These are phyloP conservation scores for Vaccinium darrowii DNA, from an alignment of 148 eudicot genomes.

Conservation along the genomic window DNA sequence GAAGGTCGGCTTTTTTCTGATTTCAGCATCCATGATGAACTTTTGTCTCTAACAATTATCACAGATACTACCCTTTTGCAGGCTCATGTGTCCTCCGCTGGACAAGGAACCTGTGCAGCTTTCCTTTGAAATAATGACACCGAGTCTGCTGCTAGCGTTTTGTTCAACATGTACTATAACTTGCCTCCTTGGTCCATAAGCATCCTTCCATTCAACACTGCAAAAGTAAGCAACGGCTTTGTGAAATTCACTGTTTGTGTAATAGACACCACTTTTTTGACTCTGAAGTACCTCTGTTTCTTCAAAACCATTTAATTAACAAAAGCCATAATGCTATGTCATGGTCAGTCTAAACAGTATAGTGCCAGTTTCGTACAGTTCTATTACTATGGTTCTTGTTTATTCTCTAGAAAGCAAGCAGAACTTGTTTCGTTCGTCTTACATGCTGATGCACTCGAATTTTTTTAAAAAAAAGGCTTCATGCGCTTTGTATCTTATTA, in stretches of 20 bases:
- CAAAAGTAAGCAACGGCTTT: slow-evolving; percentile 39
- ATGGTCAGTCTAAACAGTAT: background rate
- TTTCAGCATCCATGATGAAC: background rate
- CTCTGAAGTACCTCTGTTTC: background rate
- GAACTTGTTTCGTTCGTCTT: background rate
- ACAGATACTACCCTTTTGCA: slow-evolving; percentile 23
- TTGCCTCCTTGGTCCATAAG: slow-evolving; percentile 94
- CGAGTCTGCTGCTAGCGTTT: slow-evolving; percentile 50
- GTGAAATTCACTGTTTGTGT: background rate
- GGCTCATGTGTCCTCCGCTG: slow-evolving; percentile 67
- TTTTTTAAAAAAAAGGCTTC: too few species aligned
- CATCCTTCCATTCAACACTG: slow-evolving; percentile 78
- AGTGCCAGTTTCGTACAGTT: background rate
- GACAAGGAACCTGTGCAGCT: slow-evolving; percentile 70
- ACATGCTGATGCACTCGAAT: too few species aligned
- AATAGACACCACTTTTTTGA: background rate
- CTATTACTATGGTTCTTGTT: background rate
- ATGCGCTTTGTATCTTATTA: too few species aligned
- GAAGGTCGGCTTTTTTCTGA: slow-evolving; percentile 38
- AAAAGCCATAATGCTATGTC: background rate
- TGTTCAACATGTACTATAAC: slow-evolving; percentile 58
- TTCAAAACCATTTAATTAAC: background rate
- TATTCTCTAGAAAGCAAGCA: background rate
- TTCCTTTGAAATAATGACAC: slow-evolving; percentile 15
- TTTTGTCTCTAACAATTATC: background rate